phyloP scores from a whole-genome alignment of 495 filamentous ascomycete genomes.

The Penicillium waksmanii region DNA sequence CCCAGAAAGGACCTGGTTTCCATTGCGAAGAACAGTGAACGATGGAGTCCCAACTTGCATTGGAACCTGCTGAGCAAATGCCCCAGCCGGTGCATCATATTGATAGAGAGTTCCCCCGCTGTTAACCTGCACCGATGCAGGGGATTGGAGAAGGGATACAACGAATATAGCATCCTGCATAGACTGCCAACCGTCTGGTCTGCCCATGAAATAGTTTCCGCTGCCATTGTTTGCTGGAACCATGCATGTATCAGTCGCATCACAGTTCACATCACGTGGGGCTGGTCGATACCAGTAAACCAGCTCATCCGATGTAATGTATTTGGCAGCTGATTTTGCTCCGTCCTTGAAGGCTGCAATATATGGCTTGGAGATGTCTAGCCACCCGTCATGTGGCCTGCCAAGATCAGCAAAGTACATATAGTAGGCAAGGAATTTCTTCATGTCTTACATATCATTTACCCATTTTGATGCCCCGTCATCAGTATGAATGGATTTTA shows the following conservation, averaged over 20 bases:
- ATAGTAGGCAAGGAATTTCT: not conserved
- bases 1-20: slow-evolving; percentile 50
- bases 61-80: slow-evolving; percentile 46
- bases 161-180: slow-evolving; percentile 58
- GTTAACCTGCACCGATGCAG: slow-evolving; percentile 48
- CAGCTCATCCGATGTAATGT: slow-evolving; percentile 47
- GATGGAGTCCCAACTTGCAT: slow-evolving; percentile 57
- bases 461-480: slow-evolving; percentile 63
- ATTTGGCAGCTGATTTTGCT: slow-evolving; percentile 29
- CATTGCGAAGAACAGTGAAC: slow-evolving; percentile 51
- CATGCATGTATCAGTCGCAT: slow-evolving; percentile 41
- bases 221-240: slow-evolving; percentile 35
- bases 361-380: slow-evolving; percentile 51
- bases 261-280: slow-evolving; percentile 36
- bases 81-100: slow-evolving; percentile 50
- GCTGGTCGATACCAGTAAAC: slow-evolving; percentile 52
- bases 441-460: slow-evolving; percentile 48
- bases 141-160: slow-evolving; percentile 52
- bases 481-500: slow-evolving; percentile 52
- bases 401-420: not conserved
- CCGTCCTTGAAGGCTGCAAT: slow-evolving; percentile 62
- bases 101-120: slow-evolving; percentile 43
- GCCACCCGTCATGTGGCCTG: slow-evolving; percentile 45
- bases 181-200: slow-evolving; percentile 51
- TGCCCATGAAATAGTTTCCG: slow-evolving; percentile 54